A percentile compares a stretch with the other conserved stretches of the same genome.
phyloP scores from a whole-genome alignment of 805 yeast species.

The Lipomyces mesembrius region DNA sequence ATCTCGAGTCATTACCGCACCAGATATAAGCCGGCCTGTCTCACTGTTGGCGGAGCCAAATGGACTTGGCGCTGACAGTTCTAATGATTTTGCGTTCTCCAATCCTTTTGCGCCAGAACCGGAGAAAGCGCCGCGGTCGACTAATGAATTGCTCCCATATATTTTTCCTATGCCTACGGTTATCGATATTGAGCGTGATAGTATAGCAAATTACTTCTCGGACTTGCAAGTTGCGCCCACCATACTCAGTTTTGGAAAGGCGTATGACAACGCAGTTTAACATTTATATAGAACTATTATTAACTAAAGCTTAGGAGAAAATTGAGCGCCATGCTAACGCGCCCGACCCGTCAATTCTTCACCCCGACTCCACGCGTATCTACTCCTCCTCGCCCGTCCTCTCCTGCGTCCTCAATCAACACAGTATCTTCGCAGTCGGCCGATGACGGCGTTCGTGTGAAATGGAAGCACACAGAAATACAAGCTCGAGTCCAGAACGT shows the following conservation, averaged over 20 bases:
- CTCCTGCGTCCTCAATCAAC: slow-evolving; percentile 24
- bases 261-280: slow-evolving; percentile 10
- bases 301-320: slow-evolving; percentile 27
- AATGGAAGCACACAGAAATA: slow-evolving; percentile 26
- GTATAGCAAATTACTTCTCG: slow-evolving; percentile 21
- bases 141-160: slow-evolving; percentile 3
- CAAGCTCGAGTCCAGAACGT: slow-evolving; percentile 20
- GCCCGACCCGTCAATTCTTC: slow-evolving; percentile 41
- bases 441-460: slow-evolving; percentile 28
- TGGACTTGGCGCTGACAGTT: background rate
- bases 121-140: slow-evolving; percentile 7
- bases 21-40: background rate
- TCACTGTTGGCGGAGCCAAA: background rate
- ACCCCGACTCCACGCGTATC: slow-evolving; percentile 4
- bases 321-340: slow-evolving; percentile 34
- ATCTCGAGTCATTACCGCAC: background rate
- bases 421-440: slow-evolving; percentile 7
- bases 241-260: slow-evolving; percentile 16
- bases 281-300: background rate
- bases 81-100: slow-evolving; percentile 7
- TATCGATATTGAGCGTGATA: slow-evolving; percentile 17
- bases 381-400: slow-evolving; percentile 13
- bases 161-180: slow-evolving; percentile 20
- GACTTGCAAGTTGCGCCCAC: slow-evolving; percentile 15
- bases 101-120: slow-evolving; percentile 20